Evolutionary conservation across 345 rosid genomes (phyloP).

Genomic region (Euphorbia lathyris): DNA sequence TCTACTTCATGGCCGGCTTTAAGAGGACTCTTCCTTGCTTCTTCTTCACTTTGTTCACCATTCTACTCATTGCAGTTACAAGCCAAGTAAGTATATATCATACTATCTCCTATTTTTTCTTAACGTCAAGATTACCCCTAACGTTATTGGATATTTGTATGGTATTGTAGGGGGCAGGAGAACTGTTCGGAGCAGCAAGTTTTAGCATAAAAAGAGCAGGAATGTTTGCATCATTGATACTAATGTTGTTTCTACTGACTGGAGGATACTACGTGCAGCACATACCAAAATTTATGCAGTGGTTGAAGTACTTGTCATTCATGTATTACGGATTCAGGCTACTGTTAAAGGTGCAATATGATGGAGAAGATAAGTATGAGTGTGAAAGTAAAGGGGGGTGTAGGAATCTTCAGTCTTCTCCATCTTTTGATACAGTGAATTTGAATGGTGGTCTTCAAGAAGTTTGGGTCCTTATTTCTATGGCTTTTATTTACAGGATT

Average conservation of each 20-base stretch:
- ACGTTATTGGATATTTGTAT: no score
- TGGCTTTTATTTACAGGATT: slow-evolving; percentile 70
- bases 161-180: slow-evolving; percentile 67
- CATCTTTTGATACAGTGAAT: slow-evolving; percentile 72
- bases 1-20: slow-evolving; percentile 97
- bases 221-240: slow-evolving; percentile 77
- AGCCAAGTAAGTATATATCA: slow-evolving; percentile 84
- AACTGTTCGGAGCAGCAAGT: slow-evolving; percentile 85
- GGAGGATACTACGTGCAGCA: slow-evolving; percentile 99
- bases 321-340: slow-evolving; percentile 89
- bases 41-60: slow-evolving; percentile 61
- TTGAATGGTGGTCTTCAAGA: slow-evolving; percentile 77
- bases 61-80: slow-evolving; percentile 68
- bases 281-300: slow-evolving; percentile 72
- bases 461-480: slow-evolving; percentile 80
- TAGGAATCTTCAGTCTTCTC: slow-evolving; percentile 65
- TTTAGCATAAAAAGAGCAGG: slow-evolving; percentile 87
- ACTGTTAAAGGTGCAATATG: slow-evolving; percentile 74
- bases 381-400: slow-evolving; percentile 76
- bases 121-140: no score
- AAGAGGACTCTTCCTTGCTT: slow-evolving; percentile 85
- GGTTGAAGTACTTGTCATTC: slow-evolving; percentile 77
- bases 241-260: slow-evolving; percentile 88
- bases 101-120: no score
- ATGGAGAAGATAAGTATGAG: slow-evolving; percentile 67